These are phyloP conservation scores for Vitis amurensis DNA, from an alignment of 164 flowering plant genomes.

Conservation along the genomic window DNA sequence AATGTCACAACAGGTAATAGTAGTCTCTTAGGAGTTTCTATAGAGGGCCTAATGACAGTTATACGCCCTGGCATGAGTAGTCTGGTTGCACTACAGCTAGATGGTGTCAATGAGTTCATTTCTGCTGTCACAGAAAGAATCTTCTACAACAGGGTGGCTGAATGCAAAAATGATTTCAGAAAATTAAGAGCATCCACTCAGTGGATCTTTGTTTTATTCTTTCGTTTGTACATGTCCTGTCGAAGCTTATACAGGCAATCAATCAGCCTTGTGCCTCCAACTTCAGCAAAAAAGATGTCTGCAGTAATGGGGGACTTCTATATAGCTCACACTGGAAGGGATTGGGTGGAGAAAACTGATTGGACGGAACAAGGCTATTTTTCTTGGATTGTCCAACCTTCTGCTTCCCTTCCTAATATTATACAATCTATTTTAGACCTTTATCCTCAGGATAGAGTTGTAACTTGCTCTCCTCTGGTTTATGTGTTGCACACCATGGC, in stretches of 20 bases:
- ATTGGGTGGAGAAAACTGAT: constrained; percentile 50
- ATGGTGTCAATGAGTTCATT: constrained; percentile 35
- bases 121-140: constrained; percentile 32
- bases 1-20: constrained; percentile 67
- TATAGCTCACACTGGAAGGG: constrained; percentile 55
- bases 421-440: constrained; percentile 40
- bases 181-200: constrained; percentile 15
- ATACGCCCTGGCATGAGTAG: constrained; percentile 46
- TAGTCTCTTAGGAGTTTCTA: constrained; percentile 50
- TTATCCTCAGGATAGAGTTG: constrained; percentile 30
- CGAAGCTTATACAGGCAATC: constrained; percentile 67
- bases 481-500: constrained; percentile 66
- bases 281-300: constrained; percentile 55
- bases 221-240: constrained; percentile 65
- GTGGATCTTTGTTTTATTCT: constrained; percentile 65
- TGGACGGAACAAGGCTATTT: constrained; percentile 62
- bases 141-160: constrained; percentile 9
- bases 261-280: constrained; percentile 74
- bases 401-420: constrained; percentile 50
- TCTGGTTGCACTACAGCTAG: constrained; percentile 39
- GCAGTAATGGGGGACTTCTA: constrained; percentile 53
- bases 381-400: constrained; percentile 67
- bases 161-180: constrained; percentile 7
- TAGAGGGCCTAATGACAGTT: constrained; percentile 48
- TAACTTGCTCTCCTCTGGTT: constrained; percentile 42